These are phyloP conservation scores for Papiliotrema flavescens DNA, from an alignment of 1,284 basidiomycete species.

Conservation along the genomic window DNA sequence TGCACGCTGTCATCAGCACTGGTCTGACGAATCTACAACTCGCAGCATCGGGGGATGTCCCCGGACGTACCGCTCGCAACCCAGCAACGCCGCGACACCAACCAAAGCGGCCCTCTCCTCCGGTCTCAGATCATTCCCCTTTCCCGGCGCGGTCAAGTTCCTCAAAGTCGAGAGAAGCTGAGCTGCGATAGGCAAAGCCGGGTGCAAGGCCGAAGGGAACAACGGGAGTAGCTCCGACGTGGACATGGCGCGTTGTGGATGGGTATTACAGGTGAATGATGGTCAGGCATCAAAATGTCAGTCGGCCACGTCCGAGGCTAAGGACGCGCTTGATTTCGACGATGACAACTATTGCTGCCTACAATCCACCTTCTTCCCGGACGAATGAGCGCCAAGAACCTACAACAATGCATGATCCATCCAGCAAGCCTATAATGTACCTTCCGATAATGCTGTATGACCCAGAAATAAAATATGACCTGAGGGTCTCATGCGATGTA, in stretches of 20 bases:
- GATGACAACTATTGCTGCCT: no score
- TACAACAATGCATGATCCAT: no score
- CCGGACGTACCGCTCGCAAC: slow-evolving; percentile 41
- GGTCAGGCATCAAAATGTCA: background rate
- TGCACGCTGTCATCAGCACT: slow-evolving; percentile 25
- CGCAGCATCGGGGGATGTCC: background rate
- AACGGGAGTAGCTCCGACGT: slow-evolving; percentile 34
- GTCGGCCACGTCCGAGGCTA: background rate
- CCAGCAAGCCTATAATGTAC: no score
- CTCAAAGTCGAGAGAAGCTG: slow-evolving; percentile 39
- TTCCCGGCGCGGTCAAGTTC: slow-evolving; percentile 35
- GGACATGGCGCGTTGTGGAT: slow-evolving; percentile 22
- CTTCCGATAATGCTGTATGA: no score
- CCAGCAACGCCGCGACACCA: slow-evolving; percentile 43
- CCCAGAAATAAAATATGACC: no score
- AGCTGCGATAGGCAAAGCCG: slow-evolving; percentile 36
- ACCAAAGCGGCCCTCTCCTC: slow-evolving; percentile 43
- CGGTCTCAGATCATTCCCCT: slow-evolving; percentile 35
- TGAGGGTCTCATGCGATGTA: no score
- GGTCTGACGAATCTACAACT: background rate
- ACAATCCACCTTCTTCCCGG: no score
- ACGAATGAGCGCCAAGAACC: no score
- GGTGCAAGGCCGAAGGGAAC: slow-evolving; percentile 42
- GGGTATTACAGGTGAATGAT: background rate
- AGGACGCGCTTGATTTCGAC: background rate